Base-by-base conservation (phyloP, 768 basidiomycete species). In the Calocera viscosa region DNA sequence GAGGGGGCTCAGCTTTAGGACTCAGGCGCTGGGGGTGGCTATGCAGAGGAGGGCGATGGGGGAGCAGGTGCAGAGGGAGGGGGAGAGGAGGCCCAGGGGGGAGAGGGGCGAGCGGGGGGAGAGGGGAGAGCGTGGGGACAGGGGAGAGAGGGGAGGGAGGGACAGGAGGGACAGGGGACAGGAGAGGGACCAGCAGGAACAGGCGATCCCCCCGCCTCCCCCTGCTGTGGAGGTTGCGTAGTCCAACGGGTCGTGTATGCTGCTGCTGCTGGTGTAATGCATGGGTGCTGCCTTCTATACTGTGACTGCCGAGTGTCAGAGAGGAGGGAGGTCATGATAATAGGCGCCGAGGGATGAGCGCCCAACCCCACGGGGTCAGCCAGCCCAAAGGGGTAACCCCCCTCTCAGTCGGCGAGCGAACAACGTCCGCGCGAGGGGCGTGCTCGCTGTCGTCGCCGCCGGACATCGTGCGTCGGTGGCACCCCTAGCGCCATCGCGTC, bases 1-100 rank as follows among this genome's bases (percentile, higher is more conserved):
- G 0, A 86, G 92, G 49, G 93, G 94, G 47, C 80, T 97, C 67
- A 86, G 92, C 0, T 85, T 96, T 77, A 86, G 94, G 66, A 93
- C 93, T 0, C 92, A 94, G 73, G 93, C 90, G 1, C 77, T 96
- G 64, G 90, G 91, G 0, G 88, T 89, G 17, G 91, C 93, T 12
- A 86, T 88, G 78, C 73, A 75, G 26, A 73, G 73, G 41, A 72
- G 72, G 30, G 73, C 71, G 0, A 43, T 63, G 33, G 67, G 63
- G 26, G 67, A 67, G 34, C 24, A 2, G 26, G 34, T n/a, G 34
- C 35, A 43, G 24, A 11, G 33, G 43, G 24, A 22, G 11, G 43
- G 43, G n/a, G 64, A 34, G 16, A 33, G 38, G 17, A 19, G 33
- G 12, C 11, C 14, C 16, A 39, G 63, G 63, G 19, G 63, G 47